Evolutionary conservation across 2,329 filamentous ascomycete species (phyloP), one percentile per base, ranked within the genome.

Genomic region (Chaetothyriales sp.): DNA sequence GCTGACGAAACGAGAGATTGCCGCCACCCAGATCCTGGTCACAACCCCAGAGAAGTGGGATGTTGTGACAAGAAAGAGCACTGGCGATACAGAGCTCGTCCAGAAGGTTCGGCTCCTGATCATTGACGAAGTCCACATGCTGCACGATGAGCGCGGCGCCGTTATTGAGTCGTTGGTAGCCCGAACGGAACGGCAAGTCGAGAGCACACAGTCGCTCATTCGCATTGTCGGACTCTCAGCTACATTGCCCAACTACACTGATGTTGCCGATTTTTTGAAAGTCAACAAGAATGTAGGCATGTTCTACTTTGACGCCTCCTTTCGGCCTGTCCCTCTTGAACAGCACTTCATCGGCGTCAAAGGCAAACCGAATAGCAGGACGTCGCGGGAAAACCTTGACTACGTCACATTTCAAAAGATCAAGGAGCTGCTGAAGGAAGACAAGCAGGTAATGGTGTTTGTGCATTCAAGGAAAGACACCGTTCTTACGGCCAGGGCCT

Each of bases 21-120:
- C 95, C 15, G 83, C 89, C 57, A 98, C 92, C 0, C 92, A 98
- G 65, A 92, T 99, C 60, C 95, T 99, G 54, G 92, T 98, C 48
- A 98, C 94, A 0, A 98, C 92, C 0, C 92, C 92, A 37, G 92
- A 98, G 70, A 98, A 98, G 69, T 98, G 94, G 94, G 92, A 98
- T 66, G 92, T 98, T 0, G 87, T 98, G 4, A 98, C 92, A 2
- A 79, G 92, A 55, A 98, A 97, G 69, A 94, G 90, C 52, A 97
- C 89, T 1, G 92, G 94, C 15, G 92, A 98, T 65, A 97, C 92
- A 0, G 92, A 97, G 65, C 78, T 98, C 2, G 94, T 98, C 13
- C 92, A 98, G 63, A 98, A 98, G 66, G 92, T 98, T 20, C 82
- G 90, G 9, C 75, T 98, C 1, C 77, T 98, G 54, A 97, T 98